Percentiles rank a stretch among this genome's conserved stretches.
These are phyloP conservation scores for Metschnikowia lochheadii DNA, from an alignment of 805 yeast species.

Conservation along the genomic window DNA sequence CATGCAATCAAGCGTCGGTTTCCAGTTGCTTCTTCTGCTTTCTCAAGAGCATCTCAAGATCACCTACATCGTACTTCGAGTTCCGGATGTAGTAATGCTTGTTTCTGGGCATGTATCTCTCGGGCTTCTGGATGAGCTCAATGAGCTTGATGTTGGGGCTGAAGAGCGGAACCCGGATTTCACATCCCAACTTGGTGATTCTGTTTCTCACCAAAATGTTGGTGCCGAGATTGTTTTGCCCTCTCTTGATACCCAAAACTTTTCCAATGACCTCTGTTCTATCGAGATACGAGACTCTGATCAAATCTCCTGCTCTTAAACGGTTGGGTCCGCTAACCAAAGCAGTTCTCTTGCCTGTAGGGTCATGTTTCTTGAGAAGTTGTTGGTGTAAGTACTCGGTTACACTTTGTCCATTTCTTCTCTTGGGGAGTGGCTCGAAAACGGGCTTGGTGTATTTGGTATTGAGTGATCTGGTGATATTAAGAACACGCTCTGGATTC, in stretches of 20 bases:
- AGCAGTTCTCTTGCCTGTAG: constrained; percentile 61
- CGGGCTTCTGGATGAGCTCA: constrained; percentile 74
- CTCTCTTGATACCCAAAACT: constrained; percentile 69
- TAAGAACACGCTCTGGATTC: constrained; percentile 2
- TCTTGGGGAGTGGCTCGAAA: constrained; percentile 47
- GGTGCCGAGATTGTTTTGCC: constrained; percentile 58
- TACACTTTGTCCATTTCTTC: constrained; percentile 44
- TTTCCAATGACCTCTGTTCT: constrained; percentile 74
- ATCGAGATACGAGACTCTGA: constrained; percentile 66
- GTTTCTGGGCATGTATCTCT: constrained; percentile 66
- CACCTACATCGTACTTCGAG: constrained; percentile 63
- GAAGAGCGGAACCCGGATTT: constrained; percentile 72
- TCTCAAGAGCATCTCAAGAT: constrained; percentile 45
- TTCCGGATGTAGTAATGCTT: constrained; percentile 89
- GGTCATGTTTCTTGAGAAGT: constrained; percentile 60
- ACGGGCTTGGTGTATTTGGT: constrained; percentile 24
- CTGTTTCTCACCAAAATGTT: constrained; percentile 81
- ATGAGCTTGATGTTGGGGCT: constrained; percentile 74
- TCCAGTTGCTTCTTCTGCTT: constrained; percentile 10
- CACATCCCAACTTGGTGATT: constrained; percentile 79
- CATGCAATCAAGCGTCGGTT: constrained; percentile 1
- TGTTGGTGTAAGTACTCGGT: constrained; percentile 46
- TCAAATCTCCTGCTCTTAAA: constrained; percentile 77
- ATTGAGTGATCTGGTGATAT: not conserved
- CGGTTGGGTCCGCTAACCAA: constrained; percentile 46